Percentiles rank a stretch among this genome's conserved stretches.
These are phyloP conservation scores for Hevea brasiliensis DNA, from an alignment of 345 rosid genomes.

Conservation along the genomic window DNA sequence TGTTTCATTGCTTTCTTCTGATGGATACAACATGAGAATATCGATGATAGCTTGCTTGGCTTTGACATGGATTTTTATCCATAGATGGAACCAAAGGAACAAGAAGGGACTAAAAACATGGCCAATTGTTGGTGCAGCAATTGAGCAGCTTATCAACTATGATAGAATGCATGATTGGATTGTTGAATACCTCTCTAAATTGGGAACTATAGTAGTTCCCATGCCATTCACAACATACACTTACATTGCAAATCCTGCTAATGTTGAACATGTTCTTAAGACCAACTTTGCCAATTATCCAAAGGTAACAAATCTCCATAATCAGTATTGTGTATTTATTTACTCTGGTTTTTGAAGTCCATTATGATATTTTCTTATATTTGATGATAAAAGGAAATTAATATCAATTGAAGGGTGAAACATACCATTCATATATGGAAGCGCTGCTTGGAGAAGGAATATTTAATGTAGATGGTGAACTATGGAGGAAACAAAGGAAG, in stretches of 20 bases:
- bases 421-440: slow-evolving; percentile 92
- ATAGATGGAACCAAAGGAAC: slow-evolving; percentile 76
- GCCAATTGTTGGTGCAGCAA: slow-evolving; percentile 88
- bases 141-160: slow-evolving; percentile 75
- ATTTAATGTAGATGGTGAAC: slow-evolving; percentile 85
- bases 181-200: slow-evolving; percentile 57
- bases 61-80: slow-evolving; percentile 60
- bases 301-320: slow-evolving; percentile 49
- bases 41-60: slow-evolving; percentile 46
- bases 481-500: slow-evolving; percentile 91
- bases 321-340: background rate
- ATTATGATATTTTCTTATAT: background rate
- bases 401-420: slow-evolving; percentile 72
- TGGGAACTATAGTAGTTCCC: slow-evolving; percentile 73
- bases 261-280: slow-evolving; percentile 87
- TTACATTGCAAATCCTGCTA: slow-evolving; percentile 89
- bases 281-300: slow-evolving; percentile 84
- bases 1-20: slow-evolving; percentile 9
- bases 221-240: slow-evolving; percentile 88
- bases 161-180: slow-evolving; percentile 96
- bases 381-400: too few relatives aligned
- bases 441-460: slow-evolving; percentile 88
- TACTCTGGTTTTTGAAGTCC: background rate
- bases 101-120: slow-evolving; percentile 81
- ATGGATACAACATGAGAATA: slow-evolving; percentile 41